These are phyloP conservation scores for Venturia effusa DNA, from an alignment of 2,329 filamentous ascomycete genomes.

Conservation along the genomic window DNA sequence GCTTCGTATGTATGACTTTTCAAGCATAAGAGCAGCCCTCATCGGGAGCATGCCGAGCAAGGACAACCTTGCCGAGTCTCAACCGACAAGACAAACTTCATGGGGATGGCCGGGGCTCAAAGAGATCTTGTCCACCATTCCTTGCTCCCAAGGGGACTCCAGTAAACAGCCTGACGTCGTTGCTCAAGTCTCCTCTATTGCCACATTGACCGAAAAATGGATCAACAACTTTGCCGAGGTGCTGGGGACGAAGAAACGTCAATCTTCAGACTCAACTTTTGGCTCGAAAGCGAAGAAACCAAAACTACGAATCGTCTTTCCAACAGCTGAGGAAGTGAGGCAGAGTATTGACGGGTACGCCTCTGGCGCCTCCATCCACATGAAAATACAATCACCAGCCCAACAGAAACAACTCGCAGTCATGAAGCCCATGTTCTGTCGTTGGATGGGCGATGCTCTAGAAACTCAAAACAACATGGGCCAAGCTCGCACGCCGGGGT, in stretches of 20 bases:
- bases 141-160: conserved; percentile 23
- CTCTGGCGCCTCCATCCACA: conserved; percentile 73
- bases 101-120: conserved; percentile 69
- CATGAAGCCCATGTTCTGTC: conserved; percentile 57
- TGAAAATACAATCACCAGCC: conserved; percentile 57
- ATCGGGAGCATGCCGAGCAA: conserved; percentile 69
- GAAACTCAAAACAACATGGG: neutral
- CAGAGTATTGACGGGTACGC: conserved; percentile 65
- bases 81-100: conserved; percentile 38
- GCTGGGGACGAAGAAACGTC: conserved; percentile 16
- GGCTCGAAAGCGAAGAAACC: conserved; percentile 24
- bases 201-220: conserved; percentile 67
- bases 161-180: conserved; percentile 35
- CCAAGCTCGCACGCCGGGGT: neutral
- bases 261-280: conserved; percentile 10
- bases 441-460: conserved; percentile 45
- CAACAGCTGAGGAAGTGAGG: conserved; percentile 68
- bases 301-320: conserved; percentile 64
- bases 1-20: conserved; percentile 58
- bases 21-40: conserved; percentile 54
- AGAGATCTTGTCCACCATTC: conserved; percentile 46
- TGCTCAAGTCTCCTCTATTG: conserved; percentile 68
- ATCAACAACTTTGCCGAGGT: conserved; percentile 48
- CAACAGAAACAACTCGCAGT: conserved; percentile 67
- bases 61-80: conserved; percentile 38